Evolutionary conservation across 148 eudicot genomes (phyloP), one percentile per base, ranked within the genome.

Genomic region (Rhododendron simsii): DNA sequence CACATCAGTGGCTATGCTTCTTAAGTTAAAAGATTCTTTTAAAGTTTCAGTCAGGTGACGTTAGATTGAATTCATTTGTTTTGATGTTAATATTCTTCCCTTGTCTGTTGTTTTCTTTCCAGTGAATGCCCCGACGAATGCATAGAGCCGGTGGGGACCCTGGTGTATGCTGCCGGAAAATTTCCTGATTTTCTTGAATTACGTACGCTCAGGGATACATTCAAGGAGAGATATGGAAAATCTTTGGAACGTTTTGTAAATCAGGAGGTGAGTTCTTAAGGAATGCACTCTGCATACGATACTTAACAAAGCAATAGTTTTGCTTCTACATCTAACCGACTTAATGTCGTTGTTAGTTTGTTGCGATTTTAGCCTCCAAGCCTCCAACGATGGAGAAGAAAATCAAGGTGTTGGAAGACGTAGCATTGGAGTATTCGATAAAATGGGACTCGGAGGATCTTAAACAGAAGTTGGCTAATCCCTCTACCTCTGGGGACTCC

Each of bases 71-170:
- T 53, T 81, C 41, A 81, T 81, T 55, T 28, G 83, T 0, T 5
- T 50, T 55, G 69, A 53, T 50, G 37, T 80, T 35, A 81, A 81
- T 18, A 16, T 81, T 23, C 69, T 33, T 9, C 21, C 21, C 15
- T 28, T 33, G 65, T 53, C 65, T 59, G 51, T 80, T 51, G 44
- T 80, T 53, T 79, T 87, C 79, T 86, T 65, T 47, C 50, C 93
- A 97, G 99, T 86, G 95, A 92, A 76, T 97, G 99, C 85, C 99
- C 98, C 26, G 96, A 94, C 78, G 96, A 97, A 80, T 97, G 98
- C 90, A 92, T 93, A 89, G 98, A 95, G 85, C 93, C 96, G 57
- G 96, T 97, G 61, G 95, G 93, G 75, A 94, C 98, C 63, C 89
- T 97, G 78, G 94, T 97, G 93, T 97, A 91, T 92, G 98, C 99